Conservation (phyloP, 495 filamentous ascomycete species). For the Xylaria palmicola region DNA sequence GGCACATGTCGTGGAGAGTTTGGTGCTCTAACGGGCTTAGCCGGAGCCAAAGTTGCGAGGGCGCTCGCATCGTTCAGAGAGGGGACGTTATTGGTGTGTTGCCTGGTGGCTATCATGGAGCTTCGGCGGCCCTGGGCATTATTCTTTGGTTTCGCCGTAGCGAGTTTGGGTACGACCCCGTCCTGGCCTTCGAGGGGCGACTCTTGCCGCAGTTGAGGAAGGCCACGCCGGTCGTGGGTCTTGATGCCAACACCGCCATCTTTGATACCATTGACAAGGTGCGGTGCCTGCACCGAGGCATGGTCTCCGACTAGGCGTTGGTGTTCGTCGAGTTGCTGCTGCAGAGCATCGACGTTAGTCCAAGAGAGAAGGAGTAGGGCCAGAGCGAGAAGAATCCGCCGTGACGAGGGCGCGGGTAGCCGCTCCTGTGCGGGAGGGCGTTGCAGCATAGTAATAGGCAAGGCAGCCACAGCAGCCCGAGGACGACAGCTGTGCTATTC, state of each 20-base stretch:
- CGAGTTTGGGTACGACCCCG: slow-evolving; percentile 18
- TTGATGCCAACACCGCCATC: slow-evolving; percentile 27
- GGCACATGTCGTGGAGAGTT: slow-evolving; percentile 63
- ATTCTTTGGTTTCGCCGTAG: slow-evolving; percentile 25
- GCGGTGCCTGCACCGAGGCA: slow-evolving; percentile 21
- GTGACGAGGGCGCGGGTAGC: slow-evolving; percentile 44
- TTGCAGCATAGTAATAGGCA: slow-evolving; percentile 53
- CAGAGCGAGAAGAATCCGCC: slow-evolving; percentile 49
- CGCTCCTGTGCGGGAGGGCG: slow-evolving; percentile 53
- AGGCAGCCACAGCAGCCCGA: slow-evolving; percentile 49
- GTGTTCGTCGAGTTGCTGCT: too few species aligned
- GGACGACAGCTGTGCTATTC: slow-evolving; percentile 16
- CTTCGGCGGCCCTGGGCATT: slow-evolving; percentile 17
- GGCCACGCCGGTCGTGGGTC: slow-evolving; percentile 17
- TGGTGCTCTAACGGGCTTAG: slow-evolving; percentile 80
- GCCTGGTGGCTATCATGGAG: slow-evolving; percentile 25
- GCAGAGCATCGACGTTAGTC: slow-evolving; percentile 58
- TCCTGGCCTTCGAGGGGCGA: slow-evolving; percentile 28
- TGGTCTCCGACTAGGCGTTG: too few species aligned
- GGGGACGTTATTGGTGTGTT: slow-evolving; percentile 39
- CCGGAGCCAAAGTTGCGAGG: slow-evolving; percentile 92
- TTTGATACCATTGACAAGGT: slow-evolving; percentile 29
- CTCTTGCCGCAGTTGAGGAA: slow-evolving; percentile 26
- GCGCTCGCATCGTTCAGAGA: slow-evolving; percentile 81
- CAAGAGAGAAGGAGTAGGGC: slow-evolving; percentile 52